Base-by-base conservation (phyloP, 257 asterid species). In the Petunia secreta region DNA sequence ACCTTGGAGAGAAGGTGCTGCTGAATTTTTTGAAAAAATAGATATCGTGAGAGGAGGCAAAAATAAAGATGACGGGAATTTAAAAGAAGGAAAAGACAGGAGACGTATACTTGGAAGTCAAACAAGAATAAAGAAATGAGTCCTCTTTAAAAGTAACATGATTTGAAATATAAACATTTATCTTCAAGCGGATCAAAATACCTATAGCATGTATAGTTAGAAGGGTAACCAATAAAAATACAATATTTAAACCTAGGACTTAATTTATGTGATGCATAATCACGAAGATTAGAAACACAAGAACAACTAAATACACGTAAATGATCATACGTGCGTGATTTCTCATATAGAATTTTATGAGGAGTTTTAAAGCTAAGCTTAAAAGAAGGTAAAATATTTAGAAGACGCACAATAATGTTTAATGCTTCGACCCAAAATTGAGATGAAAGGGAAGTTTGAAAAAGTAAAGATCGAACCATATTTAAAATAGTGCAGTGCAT, bases 291-390 rank as follows among this genome's bases (percentile, higher is more conserved):
- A 34, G 39, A 14, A 4, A 44, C 65, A 10, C 37, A 75, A 0
- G 38, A 11, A 38, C 78, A 79, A 11, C 84, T 77, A 52, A 75
- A 81, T 2, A 34, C 37, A 1, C 68, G 66, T 2, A 81, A 73
- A 8, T 75, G 39, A 3, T 52, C 14, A 8, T 62, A 36, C 9
- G 11, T 38, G 6, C 69, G 77, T 25, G 15, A 5, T 5, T 0
- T 34, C n/a, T 15, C 44, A 48, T 60, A 76, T 0, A 76, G 1
- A 1, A 13, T 14, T 11, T 75, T 41, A 54, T 13, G 37, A 2
- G 84, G 76, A 3, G 52, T 39, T 7, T 3, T n/a, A 13, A 11
- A 1, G 2, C 37, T 6, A 0, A 65, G 48, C 1, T 10, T 53
- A 15, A 48, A 0, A 0, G 77, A 46, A 2, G 84, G 84, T 0